Conservation (phyloP, 139 green algal genomes). For the Chlorokybus atmophyticus region DNA sequence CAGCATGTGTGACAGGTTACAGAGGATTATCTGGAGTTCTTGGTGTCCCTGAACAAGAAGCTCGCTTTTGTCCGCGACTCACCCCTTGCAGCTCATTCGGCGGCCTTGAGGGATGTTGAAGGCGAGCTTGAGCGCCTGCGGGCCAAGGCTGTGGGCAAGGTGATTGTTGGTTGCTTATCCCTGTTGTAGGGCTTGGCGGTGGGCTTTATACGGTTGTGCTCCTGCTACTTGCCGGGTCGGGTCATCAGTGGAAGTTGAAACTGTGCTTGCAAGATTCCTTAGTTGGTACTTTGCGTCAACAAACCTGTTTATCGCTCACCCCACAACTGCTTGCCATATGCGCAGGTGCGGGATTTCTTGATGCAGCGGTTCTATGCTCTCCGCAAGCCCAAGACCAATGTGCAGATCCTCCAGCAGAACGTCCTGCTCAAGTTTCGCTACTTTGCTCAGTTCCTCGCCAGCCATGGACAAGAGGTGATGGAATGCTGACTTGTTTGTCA, state of each 20-base stretch:
- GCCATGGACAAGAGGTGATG: too few species aligned
- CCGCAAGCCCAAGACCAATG: slow-evolving; percentile 85
- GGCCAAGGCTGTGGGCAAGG: slow-evolving; percentile 52
- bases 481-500: too few species aligned
- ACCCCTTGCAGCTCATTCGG: slow-evolving; percentile 21
- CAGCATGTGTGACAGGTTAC: slow-evolving; percentile 12
- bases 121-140: slow-evolving; percentile 76
- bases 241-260: neutral
- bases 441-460: too few species aligned
- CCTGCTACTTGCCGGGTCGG: neutral
- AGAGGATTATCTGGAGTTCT: slow-evolving; percentile 59
- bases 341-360: slow-evolving; percentile 59
- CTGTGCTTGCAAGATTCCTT: neutral
- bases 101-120: slow-evolving; percentile 58
- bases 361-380: slow-evolving; percentile 65
- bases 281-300: neutral
- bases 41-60: slow-evolving; percentile 58
- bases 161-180: too few species aligned
- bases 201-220: too few species aligned
- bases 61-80: slow-evolving; percentile 49
- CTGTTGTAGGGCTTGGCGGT: too few species aligned
- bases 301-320: neutral
- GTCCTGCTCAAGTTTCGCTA: slow-evolving; percentile 75
- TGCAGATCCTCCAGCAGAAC: slow-evolving; percentile 84
- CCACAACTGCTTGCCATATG: too few species aligned